phyloP scores from a whole-genome alignment of 345 rosid species.

The Mercurialis annua region DNA sequence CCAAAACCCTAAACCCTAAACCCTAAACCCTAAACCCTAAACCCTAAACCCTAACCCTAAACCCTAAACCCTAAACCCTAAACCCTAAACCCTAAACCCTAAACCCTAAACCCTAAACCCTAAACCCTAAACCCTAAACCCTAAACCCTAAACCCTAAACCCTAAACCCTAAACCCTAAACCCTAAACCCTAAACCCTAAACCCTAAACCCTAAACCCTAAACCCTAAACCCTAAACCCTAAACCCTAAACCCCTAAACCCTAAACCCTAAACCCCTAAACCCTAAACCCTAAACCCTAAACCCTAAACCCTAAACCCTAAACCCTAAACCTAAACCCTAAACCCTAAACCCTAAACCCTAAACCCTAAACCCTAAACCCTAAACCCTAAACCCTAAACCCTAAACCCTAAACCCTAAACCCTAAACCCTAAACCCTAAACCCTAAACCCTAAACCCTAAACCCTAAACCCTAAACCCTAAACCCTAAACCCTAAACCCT shows the following conservation, averaged over 20 bases:
- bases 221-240: conserved; percentile 2
- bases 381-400: background rate
- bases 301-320: background rate
- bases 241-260: no score
- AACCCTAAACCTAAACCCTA: background rate
- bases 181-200: background rate
- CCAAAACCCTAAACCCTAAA: background rate
- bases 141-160: background rate
- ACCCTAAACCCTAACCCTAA: background rate
- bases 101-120: background rate
- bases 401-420: conserved; percentile 2
- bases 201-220: conserved; percentile 1
- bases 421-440: conserved; percentile 18
- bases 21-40: background rate
- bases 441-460: conserved; percentile 20
- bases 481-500: conserved; percentile 21
- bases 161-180: background rate
- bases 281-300: no score
- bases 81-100: background rate
- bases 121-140: background rate
- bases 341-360: background rate
- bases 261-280: no score
- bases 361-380: background rate
- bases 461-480: conserved; percentile 18
- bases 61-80: background rate